These are phyloP conservation scores for Aspergillus nanangensis DNA, from an alignment of 495 filamentous ascomycete genomes.

Conservation along the genomic window DNA sequence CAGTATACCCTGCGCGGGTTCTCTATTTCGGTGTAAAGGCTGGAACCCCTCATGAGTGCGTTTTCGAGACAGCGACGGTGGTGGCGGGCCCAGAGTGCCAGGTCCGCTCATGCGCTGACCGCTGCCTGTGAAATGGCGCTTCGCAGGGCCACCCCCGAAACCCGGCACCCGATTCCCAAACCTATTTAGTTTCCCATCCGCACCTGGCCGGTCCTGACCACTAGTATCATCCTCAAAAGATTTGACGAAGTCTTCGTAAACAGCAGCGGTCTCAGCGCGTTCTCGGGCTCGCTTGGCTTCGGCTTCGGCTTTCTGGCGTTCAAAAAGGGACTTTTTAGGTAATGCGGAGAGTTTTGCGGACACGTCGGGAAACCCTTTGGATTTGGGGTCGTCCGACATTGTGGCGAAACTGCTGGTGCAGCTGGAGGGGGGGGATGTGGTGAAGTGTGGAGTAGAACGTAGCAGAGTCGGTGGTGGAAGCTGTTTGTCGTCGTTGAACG, in stretches of 20 bases:
- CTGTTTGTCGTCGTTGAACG: constrained; percentile 2
- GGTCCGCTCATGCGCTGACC: constrained; percentile 62
- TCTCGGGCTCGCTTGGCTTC: constrained; percentile 87
- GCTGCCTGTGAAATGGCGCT: constrained; percentile 53
- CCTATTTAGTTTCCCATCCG: constrained; percentile 24
- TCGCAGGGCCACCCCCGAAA: constrained; percentile 39
- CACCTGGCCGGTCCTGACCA: constrained; percentile 14
- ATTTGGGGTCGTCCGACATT: constrained; percentile 43
- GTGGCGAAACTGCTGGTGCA: constrained; percentile 20
- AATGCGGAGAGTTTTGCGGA: constrained; percentile 79
- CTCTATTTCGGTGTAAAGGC: constrained; percentile 30
- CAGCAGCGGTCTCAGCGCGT: constrained; percentile 84
- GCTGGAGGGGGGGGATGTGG: constrained; percentile 8
- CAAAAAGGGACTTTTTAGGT: constrained; percentile 82
- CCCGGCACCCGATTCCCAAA: constrained; percentile 38
- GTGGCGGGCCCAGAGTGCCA: constrained; percentile 66
- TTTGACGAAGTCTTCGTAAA: constrained; percentile 86
- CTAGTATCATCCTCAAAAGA: constrained; percentile 74
- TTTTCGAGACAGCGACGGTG: constrained; percentile 47
- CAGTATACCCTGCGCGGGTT: constrained; percentile 41
- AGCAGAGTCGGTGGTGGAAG: background rate
- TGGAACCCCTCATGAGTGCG: constrained; percentile 45
- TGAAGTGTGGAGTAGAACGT: background rate
- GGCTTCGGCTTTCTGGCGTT: constrained; percentile 87
- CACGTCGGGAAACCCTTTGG: constrained; percentile 75